These are phyloP conservation scores for Basidiobolus meristosporus DNA, from an alignment of 371 early-diverging fungal genomes.

Conservation along the genomic window DNA sequence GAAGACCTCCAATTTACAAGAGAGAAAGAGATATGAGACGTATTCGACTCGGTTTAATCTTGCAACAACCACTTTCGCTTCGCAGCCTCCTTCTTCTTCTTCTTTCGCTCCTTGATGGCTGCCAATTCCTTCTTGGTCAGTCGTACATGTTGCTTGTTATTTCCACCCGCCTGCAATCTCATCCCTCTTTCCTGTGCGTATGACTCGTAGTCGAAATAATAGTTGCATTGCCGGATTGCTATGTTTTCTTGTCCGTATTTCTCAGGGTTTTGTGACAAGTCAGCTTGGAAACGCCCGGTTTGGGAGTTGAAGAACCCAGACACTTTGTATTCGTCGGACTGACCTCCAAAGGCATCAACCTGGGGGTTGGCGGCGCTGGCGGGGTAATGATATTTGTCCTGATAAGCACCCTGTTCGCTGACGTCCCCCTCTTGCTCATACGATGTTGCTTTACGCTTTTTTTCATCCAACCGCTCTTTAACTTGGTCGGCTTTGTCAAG, in stretches of 20 bases:
- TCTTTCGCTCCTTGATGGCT: constrained; percentile 9
- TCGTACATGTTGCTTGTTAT: background rate
- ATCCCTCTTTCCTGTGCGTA: constrained; percentile 6
- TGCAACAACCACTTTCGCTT: constrained; percentile 5
- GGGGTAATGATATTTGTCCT: background rate
- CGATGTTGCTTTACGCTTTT: background rate
- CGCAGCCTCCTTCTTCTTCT: constrained; percentile 13
- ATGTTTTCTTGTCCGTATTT: constrained; percentile 5
- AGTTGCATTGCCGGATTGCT: constrained; percentile 6
- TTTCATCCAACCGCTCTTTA: background rate
- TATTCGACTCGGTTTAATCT: no score
- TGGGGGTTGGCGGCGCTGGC: background rate
- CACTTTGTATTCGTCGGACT: constrained; percentile 9
- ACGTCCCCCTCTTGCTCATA: background rate
- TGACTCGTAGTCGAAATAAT: constrained; percentile 9
- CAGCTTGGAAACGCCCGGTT: constrained; percentile 23
- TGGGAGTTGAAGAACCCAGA: constrained; percentile 24
- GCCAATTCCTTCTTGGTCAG: constrained; percentile 7
- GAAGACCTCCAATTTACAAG: no score
- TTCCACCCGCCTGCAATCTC: background rate
- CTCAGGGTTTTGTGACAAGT: constrained; percentile 6
- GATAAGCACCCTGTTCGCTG: background rate
- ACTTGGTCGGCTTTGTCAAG: background rate
- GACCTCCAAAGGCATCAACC: background rate
- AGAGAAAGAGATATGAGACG: no score